Evolutionary conservation across 108 stramenopile genomes (phyloP).

Genomic region (Cyclotella choctawhatcheeana): DNA sequence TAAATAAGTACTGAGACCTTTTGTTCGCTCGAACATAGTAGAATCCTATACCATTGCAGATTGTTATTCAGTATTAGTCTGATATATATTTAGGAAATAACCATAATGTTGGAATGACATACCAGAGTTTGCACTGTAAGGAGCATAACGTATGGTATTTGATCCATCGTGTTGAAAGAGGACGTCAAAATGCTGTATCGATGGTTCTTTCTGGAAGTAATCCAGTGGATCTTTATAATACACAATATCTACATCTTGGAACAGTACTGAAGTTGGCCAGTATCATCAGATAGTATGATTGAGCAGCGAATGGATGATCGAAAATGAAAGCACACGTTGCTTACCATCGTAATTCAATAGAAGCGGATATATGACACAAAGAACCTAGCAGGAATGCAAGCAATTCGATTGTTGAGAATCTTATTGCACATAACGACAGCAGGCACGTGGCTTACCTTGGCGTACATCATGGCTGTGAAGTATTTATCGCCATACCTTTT

Average conservation of each 20-base stretch:
- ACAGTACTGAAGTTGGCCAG: conserved; percentile 66
- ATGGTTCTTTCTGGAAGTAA: conserved; percentile 41
- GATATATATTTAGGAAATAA: too few species aligned
- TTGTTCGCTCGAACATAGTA: conserved; percentile 83
- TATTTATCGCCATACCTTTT: conserved; percentile 72
- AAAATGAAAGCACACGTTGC: too few species aligned
- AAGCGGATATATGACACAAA: conserved; percentile 71
- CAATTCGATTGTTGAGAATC: background rate
- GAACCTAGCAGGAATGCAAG: conserved; percentile 25
- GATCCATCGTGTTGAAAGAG: conserved; percentile 90
- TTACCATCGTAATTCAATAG: conserved; percentile 66
- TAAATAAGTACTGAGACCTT: conserved; percentile 74
- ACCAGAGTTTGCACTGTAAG: conserved; percentile 67
- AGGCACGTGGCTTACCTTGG: conserved; percentile 59
- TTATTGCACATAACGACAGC: too few species aligned
- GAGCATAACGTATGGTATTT: conserved; percentile 60
- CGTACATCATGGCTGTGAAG: conserved; percentile 90
- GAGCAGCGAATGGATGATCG: too few species aligned
- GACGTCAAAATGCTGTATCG: conserved; percentile 49
- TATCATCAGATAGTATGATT: too few species aligned
- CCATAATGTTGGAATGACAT: too few species aligned
- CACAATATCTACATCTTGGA: conserved; percentile 78
- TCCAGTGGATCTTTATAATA: conserved; percentile 18
- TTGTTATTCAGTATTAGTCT: too few species aligned
- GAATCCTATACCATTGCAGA: too few species aligned